These are phyloP conservation scores for Trichophyton mentagrophytes DNA, from an alignment of 2,329 filamentous ascomycete genomes.

Conservation along the genomic window DNA sequence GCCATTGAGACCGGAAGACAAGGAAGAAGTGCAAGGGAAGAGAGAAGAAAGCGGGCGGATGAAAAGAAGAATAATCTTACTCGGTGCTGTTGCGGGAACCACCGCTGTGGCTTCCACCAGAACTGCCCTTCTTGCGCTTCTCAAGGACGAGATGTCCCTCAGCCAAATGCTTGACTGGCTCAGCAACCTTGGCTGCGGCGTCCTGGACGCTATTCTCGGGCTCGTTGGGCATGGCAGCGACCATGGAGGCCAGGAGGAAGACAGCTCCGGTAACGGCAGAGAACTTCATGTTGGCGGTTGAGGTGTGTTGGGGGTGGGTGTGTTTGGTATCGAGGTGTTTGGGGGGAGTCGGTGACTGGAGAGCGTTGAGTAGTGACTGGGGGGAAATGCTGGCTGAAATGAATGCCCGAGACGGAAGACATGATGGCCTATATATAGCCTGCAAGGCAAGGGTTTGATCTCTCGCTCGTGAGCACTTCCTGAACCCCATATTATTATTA, in stretches of 20 bases:
- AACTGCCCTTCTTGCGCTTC: not conserved
- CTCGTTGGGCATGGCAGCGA: not conserved
- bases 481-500: too few species aligned
- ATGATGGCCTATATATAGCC: not conserved
- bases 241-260: conserved; percentile 2
- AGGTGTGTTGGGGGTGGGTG: not conserved
- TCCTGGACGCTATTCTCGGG: not conserved
- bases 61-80: not conserved
- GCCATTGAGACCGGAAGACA: not conserved
- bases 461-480: not conserved
- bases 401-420: too few species aligned
- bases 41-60: too few species aligned
- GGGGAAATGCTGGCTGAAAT: too few species aligned
- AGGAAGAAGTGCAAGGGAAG: not conserved
- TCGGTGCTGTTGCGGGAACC: not conserved
- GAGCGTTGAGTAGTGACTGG: not conserved
- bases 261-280: not conserved
- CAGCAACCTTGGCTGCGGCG: not conserved
- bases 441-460: not conserved
- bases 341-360: not conserved
- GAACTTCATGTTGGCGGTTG: conserved; percentile 2
- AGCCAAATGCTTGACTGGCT: not conserved
- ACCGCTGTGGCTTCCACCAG: not conserved
- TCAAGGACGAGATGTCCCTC: not conserved
- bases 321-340: not conserved